These are phyloP conservation scores for Coffea humblotiana DNA, from an alignment of 305 asterid genomes.

Conservation along the genomic window DNA sequence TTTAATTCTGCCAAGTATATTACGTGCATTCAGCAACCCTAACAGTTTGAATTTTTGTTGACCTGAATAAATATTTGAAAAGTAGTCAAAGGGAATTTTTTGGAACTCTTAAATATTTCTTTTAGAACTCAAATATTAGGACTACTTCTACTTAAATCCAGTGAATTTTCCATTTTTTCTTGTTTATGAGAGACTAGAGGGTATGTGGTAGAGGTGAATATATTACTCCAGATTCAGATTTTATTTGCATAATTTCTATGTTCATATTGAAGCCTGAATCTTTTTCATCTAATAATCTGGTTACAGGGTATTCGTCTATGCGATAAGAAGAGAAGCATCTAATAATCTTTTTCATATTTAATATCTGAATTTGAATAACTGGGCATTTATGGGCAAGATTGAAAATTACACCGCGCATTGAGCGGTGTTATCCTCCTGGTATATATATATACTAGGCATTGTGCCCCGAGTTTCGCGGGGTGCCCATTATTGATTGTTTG, in stretches of 20 bases:
- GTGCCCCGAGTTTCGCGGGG: no score
- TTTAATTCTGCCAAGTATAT: background rate
- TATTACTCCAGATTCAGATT: background rate
- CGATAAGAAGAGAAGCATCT: no score
- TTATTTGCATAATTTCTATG: background rate
- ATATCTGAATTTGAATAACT: no score
- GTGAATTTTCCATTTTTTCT: background rate
- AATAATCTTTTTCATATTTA: no score
- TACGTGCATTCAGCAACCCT: no score
- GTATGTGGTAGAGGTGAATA: background rate
- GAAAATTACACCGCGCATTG: no score
- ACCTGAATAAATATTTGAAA: background rate
- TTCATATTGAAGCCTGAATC: background rate
- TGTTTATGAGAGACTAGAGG: background rate
- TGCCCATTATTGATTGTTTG: no score
- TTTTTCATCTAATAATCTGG: conserved; percentile 3
- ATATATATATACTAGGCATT: no score
- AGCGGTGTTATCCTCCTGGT: no score
- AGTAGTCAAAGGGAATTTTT: background rate
- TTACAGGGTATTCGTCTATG: conserved; percentile 95
- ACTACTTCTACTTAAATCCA: background rate
- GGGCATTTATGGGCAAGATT: no score
- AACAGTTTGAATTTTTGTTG: background rate
- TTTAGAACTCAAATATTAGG: background rate
- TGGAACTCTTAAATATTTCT: background rate